A percentile compares a stretch with the other conserved stretches of the same genome.
Conservation (phyloP, 2,329 filamentous ascomycete genomes). For the Xylaria multiplex region DNA sequence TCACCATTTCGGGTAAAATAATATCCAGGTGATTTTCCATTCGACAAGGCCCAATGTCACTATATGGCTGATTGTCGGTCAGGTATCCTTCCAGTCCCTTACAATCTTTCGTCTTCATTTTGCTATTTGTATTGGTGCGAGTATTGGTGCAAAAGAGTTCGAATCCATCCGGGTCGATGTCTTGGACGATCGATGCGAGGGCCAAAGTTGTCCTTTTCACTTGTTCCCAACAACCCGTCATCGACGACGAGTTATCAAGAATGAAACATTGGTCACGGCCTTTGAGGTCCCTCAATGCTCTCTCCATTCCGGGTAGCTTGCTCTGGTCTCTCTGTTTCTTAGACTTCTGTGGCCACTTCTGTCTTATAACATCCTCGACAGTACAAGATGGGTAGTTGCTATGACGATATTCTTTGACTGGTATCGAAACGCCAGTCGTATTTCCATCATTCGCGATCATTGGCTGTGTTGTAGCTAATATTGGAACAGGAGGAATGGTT, state of each 20-base stretch:
- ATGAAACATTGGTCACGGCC: slow-evolving; percentile 3
- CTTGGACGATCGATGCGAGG: slow-evolving; percentile 1
- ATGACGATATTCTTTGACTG: background rate
- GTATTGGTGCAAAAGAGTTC: background rate
- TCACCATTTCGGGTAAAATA: background rate
- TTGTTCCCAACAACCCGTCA: background rate
- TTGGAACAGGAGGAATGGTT: background rate
- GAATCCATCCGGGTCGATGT: background rate
- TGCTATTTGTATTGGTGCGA: no score
- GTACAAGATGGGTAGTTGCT: background rate
- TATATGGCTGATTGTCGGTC: background rate
- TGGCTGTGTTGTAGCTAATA: background rate
- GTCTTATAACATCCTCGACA: background rate
- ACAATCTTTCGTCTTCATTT: background rate
- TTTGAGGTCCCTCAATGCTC: background rate
- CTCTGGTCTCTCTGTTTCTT: background rate
- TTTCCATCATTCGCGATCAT: background rate
- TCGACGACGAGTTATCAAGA: background rate
- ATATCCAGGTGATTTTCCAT: background rate
- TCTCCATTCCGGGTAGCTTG: background rate
- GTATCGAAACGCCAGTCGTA: background rate
- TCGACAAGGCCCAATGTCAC: background rate
- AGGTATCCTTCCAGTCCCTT: background rate
- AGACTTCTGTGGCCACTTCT: background rate
- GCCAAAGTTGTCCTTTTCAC: background rate